Conservation (phyloP, 2,329 filamentous ascomycete species). For the Raffaelea arxii region DNA sequence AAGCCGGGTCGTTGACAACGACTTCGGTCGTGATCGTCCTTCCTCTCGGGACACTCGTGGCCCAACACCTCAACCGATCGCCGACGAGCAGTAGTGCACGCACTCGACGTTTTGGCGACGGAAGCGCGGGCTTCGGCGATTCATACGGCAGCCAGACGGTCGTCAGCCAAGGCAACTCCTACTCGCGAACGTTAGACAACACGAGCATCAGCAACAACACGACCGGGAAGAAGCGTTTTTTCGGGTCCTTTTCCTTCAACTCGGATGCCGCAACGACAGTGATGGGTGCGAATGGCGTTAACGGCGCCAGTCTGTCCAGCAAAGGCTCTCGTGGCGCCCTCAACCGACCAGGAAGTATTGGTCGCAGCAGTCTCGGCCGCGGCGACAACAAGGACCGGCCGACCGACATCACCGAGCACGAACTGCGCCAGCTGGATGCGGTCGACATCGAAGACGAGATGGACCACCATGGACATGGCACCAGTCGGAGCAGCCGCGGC, state of each 20-base stretch:
- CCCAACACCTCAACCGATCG: constrained; percentile 28
- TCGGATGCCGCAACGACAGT: background rate
- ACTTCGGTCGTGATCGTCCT: constrained; percentile 42
- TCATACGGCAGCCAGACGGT: too few relatives aligned
- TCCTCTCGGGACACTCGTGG: constrained; percentile 41
- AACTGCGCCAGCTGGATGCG: constrained; percentile 15
- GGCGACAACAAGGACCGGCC: constrained; percentile 7
- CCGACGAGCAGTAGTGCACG: too few relatives aligned
- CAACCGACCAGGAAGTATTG: constrained; percentile 3
- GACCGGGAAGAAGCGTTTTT: constrained; percentile 3
- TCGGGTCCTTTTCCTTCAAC: background rate
- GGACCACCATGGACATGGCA: background rate
- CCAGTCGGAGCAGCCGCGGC: background rate
- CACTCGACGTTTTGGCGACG: too few relatives aligned
- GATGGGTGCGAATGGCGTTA: background rate
- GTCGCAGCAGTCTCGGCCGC: constrained; percentile 5
- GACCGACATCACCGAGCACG: constrained; percentile 12
- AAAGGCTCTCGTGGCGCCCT: background rate
- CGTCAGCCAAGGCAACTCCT: too few relatives aligned
- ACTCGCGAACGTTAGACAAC: too few relatives aligned
- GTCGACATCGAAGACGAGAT: background rate
- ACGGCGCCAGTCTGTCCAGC: too few relatives aligned
- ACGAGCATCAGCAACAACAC: constrained; percentile 1
- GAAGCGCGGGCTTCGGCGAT: background rate
- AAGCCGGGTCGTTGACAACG: constrained; percentile 37